Conservation (phyloP, 2,329 filamentous ascomycete genomes). For the Metarhizium anisopliae region DNA sequence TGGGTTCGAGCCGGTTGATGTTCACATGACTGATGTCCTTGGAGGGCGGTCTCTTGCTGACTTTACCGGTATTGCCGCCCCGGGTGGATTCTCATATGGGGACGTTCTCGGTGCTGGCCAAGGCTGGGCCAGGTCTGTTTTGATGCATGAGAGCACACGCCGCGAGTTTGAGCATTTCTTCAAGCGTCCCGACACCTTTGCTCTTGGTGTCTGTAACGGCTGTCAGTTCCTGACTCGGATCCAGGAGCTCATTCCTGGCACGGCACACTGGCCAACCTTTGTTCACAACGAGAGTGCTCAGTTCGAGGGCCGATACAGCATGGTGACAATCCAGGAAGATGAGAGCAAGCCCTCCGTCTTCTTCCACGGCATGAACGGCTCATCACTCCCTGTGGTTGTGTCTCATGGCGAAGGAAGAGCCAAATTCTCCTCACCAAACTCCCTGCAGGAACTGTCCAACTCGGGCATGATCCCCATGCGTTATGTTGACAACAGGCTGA, state of each 20-base stretch:
- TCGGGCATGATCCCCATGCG: conserved; percentile 66
- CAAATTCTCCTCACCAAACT: conserved; percentile 48
- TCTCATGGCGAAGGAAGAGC: conserved; percentile 90
- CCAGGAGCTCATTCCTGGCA: conserved; percentile 79
- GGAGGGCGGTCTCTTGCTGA: conserved; percentile 69
- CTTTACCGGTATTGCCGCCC: conserved; percentile 86
- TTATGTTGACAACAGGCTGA: conserved; percentile 73
- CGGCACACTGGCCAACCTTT: conserved; percentile 75
- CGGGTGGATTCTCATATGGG: conserved; percentile 93
- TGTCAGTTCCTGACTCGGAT: conserved; percentile 83
- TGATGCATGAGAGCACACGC: conserved; percentile 70
- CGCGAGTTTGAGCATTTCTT: conserved; percentile 81
- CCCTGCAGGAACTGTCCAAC: conserved; percentile 46
- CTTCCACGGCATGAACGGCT: conserved; percentile 78
- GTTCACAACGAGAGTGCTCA: conserved; percentile 78
- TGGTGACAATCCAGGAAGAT: conserved; percentile 66
- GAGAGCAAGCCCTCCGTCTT: conserved; percentile 61
- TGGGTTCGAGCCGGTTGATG: conserved; percentile 84
- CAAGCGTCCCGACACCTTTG: conserved; percentile 78
- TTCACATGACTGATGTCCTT: conserved; percentile 93
- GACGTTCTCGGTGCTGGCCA: conserved; percentile 82
- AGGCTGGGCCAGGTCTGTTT: conserved; percentile 90
- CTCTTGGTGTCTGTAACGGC: conserved; percentile 92
- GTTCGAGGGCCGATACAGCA: conserved; percentile 80
- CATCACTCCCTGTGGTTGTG: conserved; percentile 73